Base-by-base conservation (phyloP, 371 early-diverging fungal species). In the Synchytrium microbalum region DNA sequence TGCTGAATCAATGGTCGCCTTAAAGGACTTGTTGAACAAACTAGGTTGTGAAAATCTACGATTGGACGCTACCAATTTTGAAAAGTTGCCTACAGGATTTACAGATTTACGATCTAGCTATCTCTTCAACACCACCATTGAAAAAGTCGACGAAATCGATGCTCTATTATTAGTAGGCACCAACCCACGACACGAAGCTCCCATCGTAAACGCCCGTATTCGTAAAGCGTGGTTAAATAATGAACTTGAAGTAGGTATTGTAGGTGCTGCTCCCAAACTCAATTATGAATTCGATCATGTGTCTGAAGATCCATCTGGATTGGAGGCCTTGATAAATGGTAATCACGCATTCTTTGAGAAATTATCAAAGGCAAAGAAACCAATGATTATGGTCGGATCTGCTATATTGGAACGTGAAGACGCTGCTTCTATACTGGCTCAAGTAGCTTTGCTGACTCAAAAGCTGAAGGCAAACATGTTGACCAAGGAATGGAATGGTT, bases 181-280 rank as follows among this genome's bases (percentile, higher is more conserved):
- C 51, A 95, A 97, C 82, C 98, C 98, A 58, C 90, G 96, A 58
- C 95, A 92, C 73, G 98, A 97, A 79, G 98, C 93, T 1, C 82
- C 98, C 25, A 91, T 94, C 71, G 77, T 96, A 69, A 96, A 96
- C 84, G 90, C 95, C 28, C 88, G 96, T 64, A 85, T 97, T 72
- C 88, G 96, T 72, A 95, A 94, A 80, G 86, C 92, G 25, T 97
- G 86, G 72, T 81, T 96, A 63, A 86, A 89, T 78, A 85, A 88
- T 64, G 81, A 83, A 19, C 79, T 88, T 61, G 86, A 92, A 62
- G 74, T 94, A 67, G 96, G 85, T 64, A 70, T 94, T 58, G 79
- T 96, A 64, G 97, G 96, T 58, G 77, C 81, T 55, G 70, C 81
- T 2, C 65, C 69, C 2, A 83, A 93, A 60, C 77, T 95, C 68